phyloP scores from a whole-genome alignment of 164 flowering plant genomes.

The Sedum album region DNA sequence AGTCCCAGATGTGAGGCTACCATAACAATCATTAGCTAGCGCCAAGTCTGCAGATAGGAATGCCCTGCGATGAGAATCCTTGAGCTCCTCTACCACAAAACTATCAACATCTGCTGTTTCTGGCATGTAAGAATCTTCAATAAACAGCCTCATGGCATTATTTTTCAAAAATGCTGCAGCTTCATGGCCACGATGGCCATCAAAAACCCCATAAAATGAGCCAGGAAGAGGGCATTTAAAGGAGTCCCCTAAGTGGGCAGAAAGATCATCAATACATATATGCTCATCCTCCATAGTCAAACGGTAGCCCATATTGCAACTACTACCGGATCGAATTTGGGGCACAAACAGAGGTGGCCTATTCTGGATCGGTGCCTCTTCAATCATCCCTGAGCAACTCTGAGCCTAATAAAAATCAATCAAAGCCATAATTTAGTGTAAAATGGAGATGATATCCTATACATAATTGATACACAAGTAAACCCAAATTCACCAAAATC shows the following conservation, averaged over 20 bases:
- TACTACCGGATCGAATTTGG: conserved; percentile 67
- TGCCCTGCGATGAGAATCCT: conserved; percentile 28
- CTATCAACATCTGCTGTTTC: conserved; percentile 19
- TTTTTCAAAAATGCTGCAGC: conserved; percentile 33
- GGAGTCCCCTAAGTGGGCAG: conserved; percentile 38
- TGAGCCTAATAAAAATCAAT: conserved; percentile 26
- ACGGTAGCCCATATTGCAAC: conserved; percentile 63
- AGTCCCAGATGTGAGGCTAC: conserved; percentile 42
- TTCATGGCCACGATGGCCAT: conserved; percentile 45
- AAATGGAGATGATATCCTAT: too few relatives aligned
- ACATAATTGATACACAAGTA: too few relatives aligned
- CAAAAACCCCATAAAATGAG: conserved; percentile 46
- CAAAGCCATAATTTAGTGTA: too few relatives aligned
- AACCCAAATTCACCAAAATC: neutral
- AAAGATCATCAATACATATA: conserved; percentile 64
- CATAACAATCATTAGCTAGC: conserved; percentile 34
- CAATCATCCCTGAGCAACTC: conserved; percentile 22
- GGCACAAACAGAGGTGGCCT: conserved; percentile 53
- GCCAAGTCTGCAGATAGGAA: conserved; percentile 42
- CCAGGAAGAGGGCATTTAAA: conserved; percentile 40
- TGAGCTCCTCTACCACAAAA: conserved; percentile 26
- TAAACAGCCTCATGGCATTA: conserved; percentile 33
- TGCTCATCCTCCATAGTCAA: conserved; percentile 77
- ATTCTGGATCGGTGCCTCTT: conserved; percentile 27
- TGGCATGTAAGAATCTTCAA: conserved; percentile 29